A percentile compares a stretch with the other conserved stretches of the same genome.
Conservation (phyloP, 768 basidiomycete species). For the Lactarius sp. region DNA sequence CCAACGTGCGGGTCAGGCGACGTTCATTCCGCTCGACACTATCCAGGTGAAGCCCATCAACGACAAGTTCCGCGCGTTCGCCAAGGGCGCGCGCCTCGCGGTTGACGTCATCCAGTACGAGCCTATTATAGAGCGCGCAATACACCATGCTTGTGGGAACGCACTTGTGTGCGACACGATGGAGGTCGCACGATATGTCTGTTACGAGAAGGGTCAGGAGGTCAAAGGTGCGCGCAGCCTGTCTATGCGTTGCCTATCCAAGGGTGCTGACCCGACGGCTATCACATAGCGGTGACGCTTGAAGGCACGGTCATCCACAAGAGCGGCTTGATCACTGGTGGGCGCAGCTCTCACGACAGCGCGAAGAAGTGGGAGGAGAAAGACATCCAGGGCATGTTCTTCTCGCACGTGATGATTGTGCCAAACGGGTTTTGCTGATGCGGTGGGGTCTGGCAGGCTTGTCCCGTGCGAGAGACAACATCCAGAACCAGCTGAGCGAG, state of each 20-base stretch:
- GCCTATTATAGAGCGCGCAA: constrained; percentile 83
- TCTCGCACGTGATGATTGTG: not conserved
- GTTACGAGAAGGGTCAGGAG: constrained; percentile 92
- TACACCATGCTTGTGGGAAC: constrained; percentile 95
- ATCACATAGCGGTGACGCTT: constrained; percentile 75
- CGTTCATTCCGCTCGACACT: constrained; percentile 97
- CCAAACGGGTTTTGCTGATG: not conserved
- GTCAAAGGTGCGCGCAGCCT: constrained; percentile 70
- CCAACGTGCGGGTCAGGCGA: constrained; percentile 92
- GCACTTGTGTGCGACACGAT: constrained; percentile 93
- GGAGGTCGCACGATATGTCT: constrained; percentile 86
- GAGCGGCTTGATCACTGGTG: constrained; percentile 96
- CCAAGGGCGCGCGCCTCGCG: constrained; percentile 62
- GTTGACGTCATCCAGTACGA: constrained; percentile 60
- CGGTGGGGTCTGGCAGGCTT: constrained; percentile 36
- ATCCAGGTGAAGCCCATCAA: constrained; percentile 92
- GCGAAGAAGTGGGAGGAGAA: constrained; percentile 93
- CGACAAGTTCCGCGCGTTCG: constrained; percentile 91
- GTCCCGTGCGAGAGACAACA: constrained; percentile 59
- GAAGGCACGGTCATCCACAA: constrained; percentile 98
- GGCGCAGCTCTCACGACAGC: constrained; percentile 68
- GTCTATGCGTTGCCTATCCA: not conserved
- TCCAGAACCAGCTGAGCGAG: constrained; percentile 73
- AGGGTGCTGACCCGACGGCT: not conserved
- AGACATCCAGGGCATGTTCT: constrained; percentile 70